Conservation (phyloP, 495 filamentous ascomycete species). For the Lichina pygmaea region DNA sequence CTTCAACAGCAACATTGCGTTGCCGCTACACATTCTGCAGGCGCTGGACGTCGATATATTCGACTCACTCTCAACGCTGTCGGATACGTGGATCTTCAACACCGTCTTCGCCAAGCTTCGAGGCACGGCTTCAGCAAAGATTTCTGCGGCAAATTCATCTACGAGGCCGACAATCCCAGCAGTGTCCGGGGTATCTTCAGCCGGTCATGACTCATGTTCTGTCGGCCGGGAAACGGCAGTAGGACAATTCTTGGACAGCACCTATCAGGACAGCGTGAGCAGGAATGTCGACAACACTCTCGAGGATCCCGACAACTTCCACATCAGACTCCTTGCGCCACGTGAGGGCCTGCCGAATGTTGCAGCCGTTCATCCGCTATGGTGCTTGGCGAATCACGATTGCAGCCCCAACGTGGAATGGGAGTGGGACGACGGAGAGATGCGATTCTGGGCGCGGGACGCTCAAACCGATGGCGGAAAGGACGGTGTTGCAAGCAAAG, state of each 20-base stretch:
- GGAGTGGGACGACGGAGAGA: constrained; percentile 45
- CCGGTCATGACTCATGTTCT: too few relatives aligned
- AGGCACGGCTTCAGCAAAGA: constrained; percentile 52
- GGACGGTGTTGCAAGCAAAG: not conserved
- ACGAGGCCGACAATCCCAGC: not conserved
- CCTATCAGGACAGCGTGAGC: too few relatives aligned
- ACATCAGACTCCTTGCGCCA: constrained; percentile 23
- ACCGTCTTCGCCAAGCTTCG: constrained; percentile 84
- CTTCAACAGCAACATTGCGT: constrained; percentile 60
- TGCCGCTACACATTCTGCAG: constrained; percentile 60
- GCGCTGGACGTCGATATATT: constrained; percentile 84
- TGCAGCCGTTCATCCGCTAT: constrained; percentile 48
- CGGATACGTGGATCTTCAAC: constrained; percentile 85
- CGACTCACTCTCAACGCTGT: constrained; percentile 21
- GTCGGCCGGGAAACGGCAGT: too few relatives aligned
- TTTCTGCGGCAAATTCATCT: constrained; percentile 1
- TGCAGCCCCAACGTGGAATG: constrained; percentile 84
- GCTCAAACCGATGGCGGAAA: constrained; percentile 18
- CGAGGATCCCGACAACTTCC: too few relatives aligned
- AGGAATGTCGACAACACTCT: too few relatives aligned
- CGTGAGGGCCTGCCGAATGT: constrained; percentile 54
- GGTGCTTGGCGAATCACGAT: constrained; percentile 72
- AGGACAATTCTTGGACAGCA: too few relatives aligned
- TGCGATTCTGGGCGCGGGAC: constrained; percentile 6
- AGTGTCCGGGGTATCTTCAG: too few relatives aligned